These are phyloP conservation scores for Uronychia binucleata DNA, from an alignment of 73 alveolate genomes.

Conservation along the genomic window DNA sequence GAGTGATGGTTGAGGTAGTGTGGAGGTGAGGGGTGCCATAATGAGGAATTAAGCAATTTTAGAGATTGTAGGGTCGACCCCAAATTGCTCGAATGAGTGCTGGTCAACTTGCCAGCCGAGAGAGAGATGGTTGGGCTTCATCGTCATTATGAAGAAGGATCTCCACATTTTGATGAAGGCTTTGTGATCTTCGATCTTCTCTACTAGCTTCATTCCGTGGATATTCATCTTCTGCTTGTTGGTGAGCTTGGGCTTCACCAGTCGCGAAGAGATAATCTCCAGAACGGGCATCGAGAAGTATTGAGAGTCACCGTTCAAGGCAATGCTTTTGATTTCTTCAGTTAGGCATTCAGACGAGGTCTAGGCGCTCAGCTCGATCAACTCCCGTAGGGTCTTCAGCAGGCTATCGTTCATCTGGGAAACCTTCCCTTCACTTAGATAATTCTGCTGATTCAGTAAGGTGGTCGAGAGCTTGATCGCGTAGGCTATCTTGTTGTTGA, in stretches of 20 bases:
- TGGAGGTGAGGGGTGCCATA: no score
- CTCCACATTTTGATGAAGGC: constrained; percentile 94
- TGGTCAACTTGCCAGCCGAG: constrained; percentile 93
- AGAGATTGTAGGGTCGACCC: background rate
- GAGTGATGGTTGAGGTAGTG: constrained; percentile 3
- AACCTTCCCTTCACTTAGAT: background rate
- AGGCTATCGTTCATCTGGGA: background rate
- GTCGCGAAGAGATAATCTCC: background rate
- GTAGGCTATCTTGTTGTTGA: background rate
- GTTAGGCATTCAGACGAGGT: no score
- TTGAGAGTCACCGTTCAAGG: no score
- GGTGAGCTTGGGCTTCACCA: constrained; percentile 18
- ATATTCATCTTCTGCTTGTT: constrained; percentile 73
- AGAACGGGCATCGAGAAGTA: background rate
- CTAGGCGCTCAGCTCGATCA: no score
- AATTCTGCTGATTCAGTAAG: background rate
- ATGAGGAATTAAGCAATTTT: background rate
- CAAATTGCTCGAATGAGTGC: background rate
- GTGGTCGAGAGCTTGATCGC: background rate
- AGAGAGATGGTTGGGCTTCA: constrained; percentile 89
- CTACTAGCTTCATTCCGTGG: constrained; percentile 88
- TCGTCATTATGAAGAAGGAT: constrained; percentile 76
- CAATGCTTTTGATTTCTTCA: no score
- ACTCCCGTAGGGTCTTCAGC: background rate
- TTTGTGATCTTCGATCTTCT: constrained; percentile 64